A percentile compares a stretch with the other conserved stretches of the same genome.
Evolutionary conservation across 805 yeast species (phyloP).

Genomic region (Aciculoconidium aculeatum): DNA sequence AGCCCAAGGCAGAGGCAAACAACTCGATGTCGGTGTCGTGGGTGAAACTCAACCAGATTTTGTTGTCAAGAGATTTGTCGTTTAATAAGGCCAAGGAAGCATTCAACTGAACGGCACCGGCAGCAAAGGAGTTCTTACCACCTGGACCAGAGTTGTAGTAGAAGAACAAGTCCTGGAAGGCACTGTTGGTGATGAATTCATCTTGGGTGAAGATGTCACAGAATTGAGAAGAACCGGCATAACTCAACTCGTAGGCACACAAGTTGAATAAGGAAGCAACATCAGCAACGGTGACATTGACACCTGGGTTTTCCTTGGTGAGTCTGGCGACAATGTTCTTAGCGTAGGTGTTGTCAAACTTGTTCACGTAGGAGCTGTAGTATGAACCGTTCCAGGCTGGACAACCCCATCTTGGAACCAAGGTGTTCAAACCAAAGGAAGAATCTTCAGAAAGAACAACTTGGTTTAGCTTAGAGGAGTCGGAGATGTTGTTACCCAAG

Average conservation of each 20-base stretch:
- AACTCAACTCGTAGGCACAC: slow-evolving; percentile 23
- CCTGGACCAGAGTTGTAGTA: slow-evolving; percentile 20
- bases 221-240: slow-evolving; percentile 17
- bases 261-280: slow-evolving; percentile 13
- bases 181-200: slow-evolving; percentile 16
- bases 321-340: slow-evolving; percentile 14
- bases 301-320: slow-evolving; percentile 13
- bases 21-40: slow-evolving; percentile 23
- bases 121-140: slow-evolving; percentile 13
- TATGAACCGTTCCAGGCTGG: slow-evolving; percentile 4
- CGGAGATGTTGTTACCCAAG: slow-evolving; percentile 4
- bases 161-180: slow-evolving; percentile 13
- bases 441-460: slow-evolving; percentile 5
- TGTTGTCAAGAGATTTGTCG: slow-evolving; percentile 13
- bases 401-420: slow-evolving; percentile 9
- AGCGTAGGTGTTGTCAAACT: slow-evolving; percentile 11
- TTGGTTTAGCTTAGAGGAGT: slow-evolving; percentile 1
- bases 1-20: slow-evolving; percentile 18
- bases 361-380: slow-evolving; percentile 10
- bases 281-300: slow-evolving; percentile 17
- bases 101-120: slow-evolving; percentile 16
- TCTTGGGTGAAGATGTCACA: slow-evolving; percentile 20
- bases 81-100: slow-evolving; percentile 17
- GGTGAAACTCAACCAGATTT: slow-evolving; percentile 18
- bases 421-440: slow-evolving; percentile 7